Evolutionary conservation across 1,284 basidiomycete genomes (phyloP).

Genomic region (Ustilago hordei): DNA sequence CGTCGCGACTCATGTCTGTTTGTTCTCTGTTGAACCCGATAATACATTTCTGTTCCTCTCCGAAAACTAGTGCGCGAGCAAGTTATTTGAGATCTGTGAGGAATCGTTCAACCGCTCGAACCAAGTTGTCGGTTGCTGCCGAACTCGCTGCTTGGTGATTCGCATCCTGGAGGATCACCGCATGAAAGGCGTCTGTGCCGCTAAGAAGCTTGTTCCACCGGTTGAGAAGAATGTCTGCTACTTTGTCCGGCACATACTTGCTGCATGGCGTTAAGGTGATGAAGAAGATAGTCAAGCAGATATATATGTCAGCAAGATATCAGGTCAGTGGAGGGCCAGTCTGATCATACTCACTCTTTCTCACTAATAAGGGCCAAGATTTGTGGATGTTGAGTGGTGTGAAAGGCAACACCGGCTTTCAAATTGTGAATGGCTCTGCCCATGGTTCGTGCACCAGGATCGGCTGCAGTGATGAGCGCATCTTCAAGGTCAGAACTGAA

Average conservation of each 20-base stretch:
- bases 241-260: slow-evolving; percentile 48
- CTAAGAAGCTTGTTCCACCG: slow-evolving; percentile 43
- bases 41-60: slow-evolving; percentile 10
- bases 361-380: slow-evolving; percentile 60
- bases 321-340: not conserved
- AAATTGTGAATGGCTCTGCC: slow-evolving; percentile 30
- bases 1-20: not conserved
- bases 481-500: slow-evolving; percentile 59
- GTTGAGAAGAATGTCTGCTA: slow-evolving; percentile 25
- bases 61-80: not conserved
- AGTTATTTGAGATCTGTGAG: slow-evolving; percentile 18
- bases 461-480: slow-evolving; percentile 22
- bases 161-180: slow-evolving; percentile 43
- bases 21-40: slow-evolving; percentile 7
- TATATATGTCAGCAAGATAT: too few relatives aligned
- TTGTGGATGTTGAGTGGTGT: slow-evolving; percentile 4
- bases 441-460: slow-evolving; percentile 19
- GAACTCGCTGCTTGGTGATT: slow-evolving; percentile 57
- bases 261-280: slow-evolving; percentile 13
- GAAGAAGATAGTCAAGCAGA: too few relatives aligned
- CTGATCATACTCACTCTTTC: slow-evolving; percentile 52
- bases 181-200: slow-evolving; percentile 28
- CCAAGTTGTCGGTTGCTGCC: slow-evolving; percentile 41
- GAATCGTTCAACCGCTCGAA: slow-evolving; percentile 33
- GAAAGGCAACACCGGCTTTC: slow-evolving; percentile 1